These are phyloP conservation scores for Micromonas commoda DNA, from an alignment of 139 green algal species.

Conservation along the genomic window DNA sequence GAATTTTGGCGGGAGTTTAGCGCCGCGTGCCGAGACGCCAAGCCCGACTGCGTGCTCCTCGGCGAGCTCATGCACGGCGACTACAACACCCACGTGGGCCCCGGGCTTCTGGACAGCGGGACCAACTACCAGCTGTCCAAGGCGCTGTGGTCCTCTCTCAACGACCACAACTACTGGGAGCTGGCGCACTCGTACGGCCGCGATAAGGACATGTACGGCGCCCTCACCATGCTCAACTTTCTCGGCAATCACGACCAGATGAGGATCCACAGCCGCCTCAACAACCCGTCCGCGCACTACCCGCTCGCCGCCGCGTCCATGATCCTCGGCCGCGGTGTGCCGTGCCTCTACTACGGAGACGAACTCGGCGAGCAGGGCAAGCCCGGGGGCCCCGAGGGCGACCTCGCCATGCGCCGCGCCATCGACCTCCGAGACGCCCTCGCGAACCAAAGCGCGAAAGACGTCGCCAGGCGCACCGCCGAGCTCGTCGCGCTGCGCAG, in stretches of 20 bases:
- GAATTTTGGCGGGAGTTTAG: constrained; percentile 36
- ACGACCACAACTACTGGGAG: constrained; percentile 40
- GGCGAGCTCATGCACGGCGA: constrained; percentile 39
- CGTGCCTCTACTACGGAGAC: constrained; percentile 41
- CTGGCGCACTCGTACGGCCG: constrained; percentile 32
- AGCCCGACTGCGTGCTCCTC: constrained; percentile 30
- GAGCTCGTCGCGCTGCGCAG: not conserved
- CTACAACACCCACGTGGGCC: constrained; percentile 28
- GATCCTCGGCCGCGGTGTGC: constrained; percentile 23
- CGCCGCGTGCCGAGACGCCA: constrained; percentile 16
- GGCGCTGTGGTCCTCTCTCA: constrained; percentile 36
- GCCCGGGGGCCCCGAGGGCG: constrained; percentile 14
- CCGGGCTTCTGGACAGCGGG: constrained; percentile 20
- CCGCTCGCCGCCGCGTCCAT: constrained; percentile 18
- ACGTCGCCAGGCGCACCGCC: not conserved
- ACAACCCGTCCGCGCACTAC: constrained; percentile 17
- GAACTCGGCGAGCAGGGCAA: constrained; percentile 31
- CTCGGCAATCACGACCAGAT: constrained; percentile 38
- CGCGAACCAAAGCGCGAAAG: not conserved
- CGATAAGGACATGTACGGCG: constrained; percentile 23
- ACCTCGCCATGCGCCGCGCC: constrained; percentile 27
- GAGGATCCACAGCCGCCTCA: constrained; percentile 24
- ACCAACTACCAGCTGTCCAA: constrained; percentile 43
- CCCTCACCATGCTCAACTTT: constrained; percentile 31
- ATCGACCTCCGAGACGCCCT: not conserved